Evolutionary conservation across 2,329 filamentous ascomycete genomes (phyloP).

Genomic region (Plectosphaerella cucumerina): DNA sequence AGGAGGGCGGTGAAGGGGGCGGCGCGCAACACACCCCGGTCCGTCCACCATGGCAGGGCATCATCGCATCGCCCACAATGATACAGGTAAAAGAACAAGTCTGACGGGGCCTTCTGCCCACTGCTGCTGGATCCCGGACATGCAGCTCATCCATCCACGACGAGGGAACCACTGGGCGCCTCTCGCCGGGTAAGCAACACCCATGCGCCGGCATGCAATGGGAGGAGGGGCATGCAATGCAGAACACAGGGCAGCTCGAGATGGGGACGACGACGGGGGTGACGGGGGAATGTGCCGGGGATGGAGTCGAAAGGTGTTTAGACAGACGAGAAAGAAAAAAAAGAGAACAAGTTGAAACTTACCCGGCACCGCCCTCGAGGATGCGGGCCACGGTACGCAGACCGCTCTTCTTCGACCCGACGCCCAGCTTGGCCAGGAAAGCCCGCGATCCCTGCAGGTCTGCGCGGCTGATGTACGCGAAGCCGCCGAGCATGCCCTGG

Average conservation of each 20-base stretch:
- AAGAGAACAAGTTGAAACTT: slow-evolving; percentile 12
- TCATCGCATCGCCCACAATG: no score
- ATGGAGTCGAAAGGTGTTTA: neutral
- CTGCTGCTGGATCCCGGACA: no score
- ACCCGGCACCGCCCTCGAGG: slow-evolving; percentile 37
- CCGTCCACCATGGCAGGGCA: no score
- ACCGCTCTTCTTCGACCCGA: slow-evolving; percentile 27
- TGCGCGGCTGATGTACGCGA: slow-evolving; percentile 57
- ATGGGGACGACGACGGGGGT: neutral
- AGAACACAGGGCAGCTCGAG: neutral
- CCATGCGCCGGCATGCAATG: neutral
- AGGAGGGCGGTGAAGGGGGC: neutral
- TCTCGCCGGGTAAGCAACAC: neutral
- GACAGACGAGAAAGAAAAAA: slow-evolving; percentile 2
- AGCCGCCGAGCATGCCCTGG: slow-evolving; percentile 79
- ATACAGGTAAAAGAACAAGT: no score
- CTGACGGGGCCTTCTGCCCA: no score
- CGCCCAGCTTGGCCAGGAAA: slow-evolving; percentile 64
- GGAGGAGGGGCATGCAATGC: no score
- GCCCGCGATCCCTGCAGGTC: slow-evolving; percentile 66
- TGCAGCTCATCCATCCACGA: no score
- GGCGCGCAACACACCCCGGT: no score
- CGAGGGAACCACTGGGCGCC: no score
- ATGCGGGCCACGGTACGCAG: slow-evolving; percentile 21
- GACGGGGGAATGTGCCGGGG: neutral